These are phyloP conservation scores for Heterobasidion irregulare DNA, from an alignment of 1,284 basidiomycete genomes.

Conservation along the genomic window DNA sequence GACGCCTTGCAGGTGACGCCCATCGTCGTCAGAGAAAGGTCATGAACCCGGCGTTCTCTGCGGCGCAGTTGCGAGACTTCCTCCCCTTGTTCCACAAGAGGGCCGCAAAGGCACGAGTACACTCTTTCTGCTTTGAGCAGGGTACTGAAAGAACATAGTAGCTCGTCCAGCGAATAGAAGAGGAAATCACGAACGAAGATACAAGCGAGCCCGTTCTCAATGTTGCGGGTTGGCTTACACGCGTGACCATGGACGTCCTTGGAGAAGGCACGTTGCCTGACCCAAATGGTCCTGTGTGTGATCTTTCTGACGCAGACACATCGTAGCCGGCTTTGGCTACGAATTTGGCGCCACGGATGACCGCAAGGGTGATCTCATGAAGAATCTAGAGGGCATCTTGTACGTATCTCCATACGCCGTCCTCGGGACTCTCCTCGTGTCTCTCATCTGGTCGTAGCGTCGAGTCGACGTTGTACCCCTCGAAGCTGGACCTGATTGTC, in stretches of 20 bases:
- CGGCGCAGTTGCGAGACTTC: conserved; percentile 9
- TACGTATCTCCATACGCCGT: conserved; percentile 10
- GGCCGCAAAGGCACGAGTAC: not conserved
- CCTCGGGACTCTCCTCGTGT: not conserved
- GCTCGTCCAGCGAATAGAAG: conserved; percentile 7
- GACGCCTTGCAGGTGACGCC: conserved; percentile 6
- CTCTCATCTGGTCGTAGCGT: not conserved
- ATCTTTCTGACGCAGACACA: no score
- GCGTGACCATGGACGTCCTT: conserved; percentile 40
- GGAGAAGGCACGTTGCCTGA: conserved; percentile 20
- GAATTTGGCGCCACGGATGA: conserved; percentile 21
- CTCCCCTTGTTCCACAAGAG: conserved; percentile 7
- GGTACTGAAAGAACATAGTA: not conserved
- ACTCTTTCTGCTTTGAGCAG: conserved; percentile 7
- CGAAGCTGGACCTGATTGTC: conserved; percentile 12
- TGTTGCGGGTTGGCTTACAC: conserved; percentile 30
- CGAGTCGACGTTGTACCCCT: conserved; percentile 12
- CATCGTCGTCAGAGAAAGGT: conserved; percentile 13
- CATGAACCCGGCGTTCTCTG: conserved; percentile 13
- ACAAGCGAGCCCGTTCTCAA: conserved; percentile 18
- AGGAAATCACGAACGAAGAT: conserved; percentile 5
- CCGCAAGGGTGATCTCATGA: conserved; percentile 15
- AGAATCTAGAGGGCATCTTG: conserved; percentile 22
- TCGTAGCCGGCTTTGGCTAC: conserved; percentile 21
- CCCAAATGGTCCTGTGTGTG: not conserved